Base-by-base conservation (phyloP, 805 yeast genomes). In the Candida argentea region DNA sequence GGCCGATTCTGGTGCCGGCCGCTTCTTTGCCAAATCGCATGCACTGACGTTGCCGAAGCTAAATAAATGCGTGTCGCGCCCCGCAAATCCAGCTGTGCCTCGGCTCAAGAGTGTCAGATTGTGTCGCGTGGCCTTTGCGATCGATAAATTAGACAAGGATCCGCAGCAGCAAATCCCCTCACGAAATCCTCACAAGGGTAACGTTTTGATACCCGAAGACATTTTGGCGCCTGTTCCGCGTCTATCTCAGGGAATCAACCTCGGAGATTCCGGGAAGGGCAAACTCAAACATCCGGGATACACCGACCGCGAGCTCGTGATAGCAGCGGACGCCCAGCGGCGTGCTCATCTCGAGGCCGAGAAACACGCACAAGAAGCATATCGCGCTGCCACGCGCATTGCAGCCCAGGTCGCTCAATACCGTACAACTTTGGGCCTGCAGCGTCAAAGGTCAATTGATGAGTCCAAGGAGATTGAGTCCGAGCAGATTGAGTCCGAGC, bases 341-440 rank as follows among this genome's bases (percentile, higher is more conserved):
- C 46, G 57, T 27, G 72, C 78, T 1, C 40, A 68, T 12, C 48
- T 65, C 15, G 86, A 79, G 44, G 72, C 87, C 1, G 73, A 68
- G 17, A 74, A 70, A 35, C 89, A 79, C 52, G 84, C 85, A 2
- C 68, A 71, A 28, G 89, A 80, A 44, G 89, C 91, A 0, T 84
- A 80, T 50, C 46, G 60, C 18, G 71, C 83, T 3, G 93, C 89
- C 1, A 67, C 70, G 37, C 58, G 80, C 44, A 70, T 78, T 23
- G 86, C 86, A 0, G 57, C 59, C 26, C 91, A 81, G 52, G 83
- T 79, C 7, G 38, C 61, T 2, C 55, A 52, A 21, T 73, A 57
- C 43, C 31, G 26, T 11, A 23, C 12, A 5, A 28, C 20, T 10
- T 5, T 9, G 14, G n/a, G 14, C 5, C 31, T 13, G 9, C 30